Conservation (phyloP, 2,329 filamentous ascomycete genomes). For the Fusarium decemcellulare region DNA sequence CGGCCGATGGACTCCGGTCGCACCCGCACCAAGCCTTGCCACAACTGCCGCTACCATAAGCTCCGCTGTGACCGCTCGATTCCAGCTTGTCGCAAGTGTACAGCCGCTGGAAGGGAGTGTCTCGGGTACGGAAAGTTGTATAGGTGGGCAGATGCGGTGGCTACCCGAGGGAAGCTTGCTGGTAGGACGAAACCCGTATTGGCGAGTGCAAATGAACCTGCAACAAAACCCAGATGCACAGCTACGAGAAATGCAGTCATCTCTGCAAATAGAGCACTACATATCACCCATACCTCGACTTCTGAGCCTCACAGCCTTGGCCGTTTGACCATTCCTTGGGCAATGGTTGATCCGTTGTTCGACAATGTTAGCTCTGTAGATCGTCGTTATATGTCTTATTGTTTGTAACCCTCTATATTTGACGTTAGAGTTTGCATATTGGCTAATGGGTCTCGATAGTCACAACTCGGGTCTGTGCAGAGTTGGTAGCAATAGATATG, state of each 20-base stretch:
- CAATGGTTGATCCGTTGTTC: constrained; percentile 6
- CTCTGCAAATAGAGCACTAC: neutral
- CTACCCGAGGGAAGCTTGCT: neutral
- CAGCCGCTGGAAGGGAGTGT: neutral
- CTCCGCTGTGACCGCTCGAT: constrained; percentile 12
- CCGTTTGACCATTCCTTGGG: neutral
- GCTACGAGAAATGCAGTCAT: neutral
- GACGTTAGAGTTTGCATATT: neutral
- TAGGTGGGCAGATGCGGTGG: constrained; percentile 15
- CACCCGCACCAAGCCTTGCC: constrained; percentile 8
- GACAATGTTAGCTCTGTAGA: neutral
- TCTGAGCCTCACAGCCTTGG: accelerated
- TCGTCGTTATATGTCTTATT: constrained; percentile 53
- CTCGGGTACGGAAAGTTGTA: constrained; percentile 12
- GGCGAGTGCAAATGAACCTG: neutral
- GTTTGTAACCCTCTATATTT: neutral
- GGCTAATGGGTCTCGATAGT: neutral
- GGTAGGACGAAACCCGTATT: constrained; percentile 4
- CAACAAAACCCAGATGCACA: neutral
- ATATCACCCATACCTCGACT: neutral
- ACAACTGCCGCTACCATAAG: constrained; percentile 10
- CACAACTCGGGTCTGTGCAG: constrained; percentile 3
- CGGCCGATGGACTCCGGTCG: neutral
- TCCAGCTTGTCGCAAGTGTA: constrained; percentile 12
- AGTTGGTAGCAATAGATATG: constrained; percentile 16